Conservation (phyloP, 1,284 basidiomycete species). For the Leccinum pachyderme region DNA sequence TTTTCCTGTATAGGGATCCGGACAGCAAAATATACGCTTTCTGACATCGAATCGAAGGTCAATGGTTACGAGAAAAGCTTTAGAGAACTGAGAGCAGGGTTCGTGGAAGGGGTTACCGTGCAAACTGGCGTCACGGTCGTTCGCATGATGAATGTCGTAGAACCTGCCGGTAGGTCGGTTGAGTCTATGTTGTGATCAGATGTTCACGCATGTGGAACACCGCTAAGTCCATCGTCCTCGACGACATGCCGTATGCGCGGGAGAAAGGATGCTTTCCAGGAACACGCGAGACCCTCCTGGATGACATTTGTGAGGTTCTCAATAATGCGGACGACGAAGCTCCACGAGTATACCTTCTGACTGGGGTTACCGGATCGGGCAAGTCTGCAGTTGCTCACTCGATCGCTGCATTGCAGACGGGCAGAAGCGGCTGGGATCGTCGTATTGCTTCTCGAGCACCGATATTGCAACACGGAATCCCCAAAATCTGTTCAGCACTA, state of each 20-base stretch:
- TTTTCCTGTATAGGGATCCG: too few species aligned
- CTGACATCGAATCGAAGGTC: too few species aligned
- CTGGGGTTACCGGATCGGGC: not conserved
- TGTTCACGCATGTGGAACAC: too few species aligned
- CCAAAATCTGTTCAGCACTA: not conserved
- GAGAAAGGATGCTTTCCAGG: not conserved
- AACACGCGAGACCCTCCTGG: not conserved
- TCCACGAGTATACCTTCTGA: not conserved
- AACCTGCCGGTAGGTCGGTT: too few species aligned
- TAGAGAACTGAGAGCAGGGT: too few species aligned
- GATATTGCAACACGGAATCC: not conserved
- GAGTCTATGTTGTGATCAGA: too few species aligned
- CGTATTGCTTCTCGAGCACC: not conserved
- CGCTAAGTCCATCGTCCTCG: too few species aligned
- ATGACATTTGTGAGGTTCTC: not conserved
- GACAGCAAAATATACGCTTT: too few species aligned
- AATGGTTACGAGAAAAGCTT: too few species aligned
- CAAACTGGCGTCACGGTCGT: too few species aligned
- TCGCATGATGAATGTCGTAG: too few species aligned
- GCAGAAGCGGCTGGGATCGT: not conserved
- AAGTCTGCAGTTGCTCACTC: not conserved
- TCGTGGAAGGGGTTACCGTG: too few species aligned
- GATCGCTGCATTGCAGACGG: not conserved
- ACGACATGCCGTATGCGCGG: not conserved
- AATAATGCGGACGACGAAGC: not conserved